A percentile compares a stretch with the other conserved stretches of the same genome.
Evolutionary conservation across 306 rosid genomes (phyloP).

Genomic region (Begonia loranthoides): DNA sequence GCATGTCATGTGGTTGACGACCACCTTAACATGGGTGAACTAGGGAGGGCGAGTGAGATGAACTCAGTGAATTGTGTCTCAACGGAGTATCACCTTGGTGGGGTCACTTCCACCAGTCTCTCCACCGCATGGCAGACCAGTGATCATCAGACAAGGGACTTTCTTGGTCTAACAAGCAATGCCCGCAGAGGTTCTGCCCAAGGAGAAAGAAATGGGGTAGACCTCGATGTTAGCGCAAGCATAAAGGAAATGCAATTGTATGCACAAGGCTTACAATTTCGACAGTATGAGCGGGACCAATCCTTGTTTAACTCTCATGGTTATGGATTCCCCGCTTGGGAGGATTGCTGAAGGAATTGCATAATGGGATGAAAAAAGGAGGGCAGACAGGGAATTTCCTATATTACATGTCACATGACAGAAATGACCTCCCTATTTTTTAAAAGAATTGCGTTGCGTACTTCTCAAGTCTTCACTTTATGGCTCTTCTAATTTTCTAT

Average conservation of each 20-base stretch:
- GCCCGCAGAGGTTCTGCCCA: slow-evolving; percentile 3
- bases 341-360: too few species aligned
- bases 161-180: slow-evolving; percentile 57
- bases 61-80: slow-evolving; percentile 16
- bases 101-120: slow-evolving; percentile 11
- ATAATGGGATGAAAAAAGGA: too few species aligned
- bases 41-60: slow-evolving; percentile 21
- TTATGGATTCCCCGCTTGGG: slow-evolving; percentile 37
- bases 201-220: slow-evolving; percentile 7
- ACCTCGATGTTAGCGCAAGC: slow-evolving; percentile 26
- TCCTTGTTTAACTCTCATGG: slow-evolving; percentile 29
- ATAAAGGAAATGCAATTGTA: slow-evolving; percentile 49
- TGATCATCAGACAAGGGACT: slow-evolving; percentile 65
- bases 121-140: slow-evolving; percentile 35
- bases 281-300: slow-evolving; percentile 17
- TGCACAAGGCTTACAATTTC: slow-evolving; percentile 36
- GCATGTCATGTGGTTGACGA: slow-evolving; percentile 30
- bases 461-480: too few species aligned
- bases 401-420: too few species aligned
- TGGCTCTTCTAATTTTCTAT: too few species aligned
- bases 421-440: too few species aligned
- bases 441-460: too few species aligned
- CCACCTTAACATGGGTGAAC: slow-evolving; percentile 19
- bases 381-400: too few species aligned
- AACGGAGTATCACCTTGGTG: slow-evolving; percentile 21